Conservation (phyloP, 495 filamentous ascomycete species). For the Neurospora sp. region DNA sequence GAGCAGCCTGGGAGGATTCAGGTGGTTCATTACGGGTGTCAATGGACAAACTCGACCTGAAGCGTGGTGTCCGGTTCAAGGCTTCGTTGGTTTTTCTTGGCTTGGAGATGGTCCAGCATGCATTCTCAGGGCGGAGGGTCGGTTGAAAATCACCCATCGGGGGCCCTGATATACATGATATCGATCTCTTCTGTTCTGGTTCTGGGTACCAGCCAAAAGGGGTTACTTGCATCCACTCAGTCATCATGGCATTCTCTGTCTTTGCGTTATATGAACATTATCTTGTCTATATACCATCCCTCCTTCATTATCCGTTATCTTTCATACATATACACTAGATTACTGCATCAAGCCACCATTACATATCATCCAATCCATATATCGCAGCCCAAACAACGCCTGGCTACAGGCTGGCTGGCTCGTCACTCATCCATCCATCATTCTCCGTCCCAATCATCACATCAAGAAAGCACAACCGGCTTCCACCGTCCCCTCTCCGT, state of each 20-base stretch:
- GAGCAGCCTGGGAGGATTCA: background rate
- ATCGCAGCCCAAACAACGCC: background rate
- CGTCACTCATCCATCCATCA: background rate
- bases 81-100: background rate
- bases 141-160: background rate
- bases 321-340: background rate
- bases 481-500: conserved; percentile 39
- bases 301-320: background rate
- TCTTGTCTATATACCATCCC: background rate
- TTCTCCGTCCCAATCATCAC: background rate
- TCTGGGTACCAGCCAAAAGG: background rate
- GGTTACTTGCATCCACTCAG: background rate
- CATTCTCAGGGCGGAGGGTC: background rate
- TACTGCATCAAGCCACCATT: background rate
- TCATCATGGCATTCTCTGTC: background rate
- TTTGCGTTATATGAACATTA: background rate
- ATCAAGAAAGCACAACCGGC: conserved; percentile 23
- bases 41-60: background rate
- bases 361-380: background rate
- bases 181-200: background rate
- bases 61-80: background rate
- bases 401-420: background rate
- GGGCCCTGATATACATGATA: background rate
- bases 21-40: background rate
- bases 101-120: background rate